These are phyloP conservation scores for Naganishia friedmannii DNA, from an alignment of 768 basidiomycete species.

Conservation along the genomic window DNA sequence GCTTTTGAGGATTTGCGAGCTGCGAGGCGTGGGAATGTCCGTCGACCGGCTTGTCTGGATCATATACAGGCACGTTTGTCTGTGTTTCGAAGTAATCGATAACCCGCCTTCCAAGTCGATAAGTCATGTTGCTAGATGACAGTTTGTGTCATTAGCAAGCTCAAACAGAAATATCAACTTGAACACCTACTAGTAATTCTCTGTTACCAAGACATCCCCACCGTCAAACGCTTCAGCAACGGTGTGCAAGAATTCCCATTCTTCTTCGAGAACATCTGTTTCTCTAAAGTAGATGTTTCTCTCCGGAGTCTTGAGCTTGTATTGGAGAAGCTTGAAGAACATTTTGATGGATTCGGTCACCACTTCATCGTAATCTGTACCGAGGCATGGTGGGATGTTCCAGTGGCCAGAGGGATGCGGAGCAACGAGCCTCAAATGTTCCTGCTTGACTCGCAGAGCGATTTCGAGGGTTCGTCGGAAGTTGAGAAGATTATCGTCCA, in stretches of 20 bases:
- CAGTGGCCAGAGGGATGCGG: slow-evolving; percentile 84
- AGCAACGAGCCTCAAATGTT: slow-evolving; percentile 85
- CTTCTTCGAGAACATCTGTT: slow-evolving; percentile 93
- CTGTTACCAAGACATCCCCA: slow-evolving; percentile 85
- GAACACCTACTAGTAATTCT: slow-evolving; percentile 81
- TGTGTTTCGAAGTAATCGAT: slow-evolving; percentile 93
- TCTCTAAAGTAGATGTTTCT: slow-evolving; percentile 96
- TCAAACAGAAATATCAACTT: not conserved
- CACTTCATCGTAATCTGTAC: slow-evolving; percentile 82
- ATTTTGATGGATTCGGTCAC: slow-evolving; percentile 79
- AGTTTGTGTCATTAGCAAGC: not conserved
- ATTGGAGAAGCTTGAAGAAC: slow-evolving; percentile 91
- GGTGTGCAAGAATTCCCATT: slow-evolving; percentile 91
- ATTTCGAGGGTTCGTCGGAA: slow-evolving; percentile 84
- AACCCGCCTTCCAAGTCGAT: slow-evolving; percentile 86
- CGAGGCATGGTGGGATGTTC: slow-evolving; percentile 82
- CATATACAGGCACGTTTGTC: slow-evolving; percentile 59
- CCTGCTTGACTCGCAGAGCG: slow-evolving; percentile 89
- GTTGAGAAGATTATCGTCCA: slow-evolving; percentile 91
- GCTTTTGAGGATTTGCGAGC: slow-evolving; percentile 34
- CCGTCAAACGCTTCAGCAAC: slow-evolving; percentile 82
- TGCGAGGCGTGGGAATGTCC: not conserved
- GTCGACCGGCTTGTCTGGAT: slow-evolving; percentile 22
- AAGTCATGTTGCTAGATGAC: slow-evolving; percentile 71
- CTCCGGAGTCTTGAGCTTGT: slow-evolving; percentile 88